These are phyloP conservation scores for Triticum aestivum DNA, from an alignment of 176 grass and related monocot species.

Conservation along the genomic window IWGSC_CS_RefSeq_v2.1 NC_057796.1:277113033-277113532, in stretches of 20 bases:
- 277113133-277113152: background rate
- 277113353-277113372: conserved; percentile 86
- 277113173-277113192: background rate
- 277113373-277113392: conserved; percentile 83
- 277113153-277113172: background rate
- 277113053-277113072: background rate
- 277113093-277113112: background rate
- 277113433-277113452: conserved; percentile 65
- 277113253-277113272: conserved; percentile 83
- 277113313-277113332: conserved; percentile 75
- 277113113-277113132: background rate
- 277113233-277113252: conserved; percentile 77
- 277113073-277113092: conserved; percentile 14
- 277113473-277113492: conserved; percentile 61
- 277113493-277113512: conserved; percentile 60
- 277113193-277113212: conserved; percentile 52
- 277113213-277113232: conserved; percentile 75
- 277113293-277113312: conserved; percentile 63
- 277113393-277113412: conserved; percentile 71
- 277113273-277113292: conserved; percentile 79
- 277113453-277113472: conserved; percentile 54
- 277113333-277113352: conserved; percentile 64
- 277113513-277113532: conserved; percentile 78
- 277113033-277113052: background rate
- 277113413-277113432: conserved; percentile 73